Evolutionary conservation across 106 monocot species (phyloP), one percentile per base, ranked within the genome.

Genomic region (Gastrodia elata): DNA sequence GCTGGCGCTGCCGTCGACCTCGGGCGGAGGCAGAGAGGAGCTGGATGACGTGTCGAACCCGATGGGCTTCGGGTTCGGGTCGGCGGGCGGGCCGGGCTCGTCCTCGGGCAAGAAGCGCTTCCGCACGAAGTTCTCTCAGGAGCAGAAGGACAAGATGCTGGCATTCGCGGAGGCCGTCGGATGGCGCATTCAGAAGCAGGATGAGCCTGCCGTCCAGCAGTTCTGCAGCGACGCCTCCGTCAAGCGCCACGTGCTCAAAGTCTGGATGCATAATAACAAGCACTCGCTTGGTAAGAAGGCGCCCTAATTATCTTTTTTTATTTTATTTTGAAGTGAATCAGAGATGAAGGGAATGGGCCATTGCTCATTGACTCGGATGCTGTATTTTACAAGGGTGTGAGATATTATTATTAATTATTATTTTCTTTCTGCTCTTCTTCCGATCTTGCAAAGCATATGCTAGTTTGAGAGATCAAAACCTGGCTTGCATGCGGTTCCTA

Each of bases 211-310:
- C 1, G 89, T 93, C 76, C 92, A 89, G 78, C 72, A 83, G 81
- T 93, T 93, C 85, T 93, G 92, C 75, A 49, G 80, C 40, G 92
- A 93, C 70, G 44, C 76, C n/a, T 39, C 76, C 42, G 79, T 93
- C 28, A 89, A 85, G 74, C 77, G 92, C 15, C 89, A 89, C 44
- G 89, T 93, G 0, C 83, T 93, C 43, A 93, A 93, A 77, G 92
- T 93, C 15, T 93, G 92, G 92, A 93, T 93, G 92, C 92, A 93
- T 81, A 93, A 93, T 84, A 89, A 93, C 82, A 93, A 89, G 79
- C 87, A 93, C 79, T 89, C 89, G 74, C 82, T 89, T 25, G 92
- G 92, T 70, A 92, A 92, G 86, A 92, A 92, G 70, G 82, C 84
- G 2, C 18, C n/a, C n/a, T n/a, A n/a, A n/a, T n/a, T n/a, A n/a